Evolutionary conservation across 1,284 basidiomycete genomes (phyloP), one percentile per base, ranked within the genome.

Genomic region (Melampsora occidentalis): DNA sequence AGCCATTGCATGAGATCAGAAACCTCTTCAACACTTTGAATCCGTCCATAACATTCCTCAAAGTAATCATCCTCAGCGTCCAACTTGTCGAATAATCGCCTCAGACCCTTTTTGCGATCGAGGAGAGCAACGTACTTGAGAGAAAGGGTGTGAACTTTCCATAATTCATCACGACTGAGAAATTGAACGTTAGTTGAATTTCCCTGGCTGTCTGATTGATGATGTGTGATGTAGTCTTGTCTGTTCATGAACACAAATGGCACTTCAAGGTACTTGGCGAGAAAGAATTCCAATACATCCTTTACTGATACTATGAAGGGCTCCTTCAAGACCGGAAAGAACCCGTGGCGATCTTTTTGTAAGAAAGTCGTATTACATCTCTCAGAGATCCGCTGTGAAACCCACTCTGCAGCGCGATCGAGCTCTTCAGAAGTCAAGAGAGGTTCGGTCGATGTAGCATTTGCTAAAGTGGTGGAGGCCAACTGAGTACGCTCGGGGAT

Each of bases 401-500:
- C 91, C 94, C 95, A 99, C 78, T 89, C 87, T 9, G 94, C 90
- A 12, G 94, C 95, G 77, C 89, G 90, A 77, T 90, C 87, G 25
- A 96, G 85, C 78, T 94, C 90, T 31, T 87, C 87, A 79, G 89
- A 87, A 7, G 87, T 87, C 59, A 83, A 80, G 76, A 92, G 85
- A 28, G 88, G 85, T 78, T 89, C 88, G 79, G 90, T 87, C 2
- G 90, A 82, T 22, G 90, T 89, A 73, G 81, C 79, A 16, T 86
- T 84, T 3, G 91, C 91, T 28, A 97, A 84, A 0, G 91, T 91
- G 33, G 91, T 93, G n/a, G 90, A 92, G 20, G 90, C 88, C 35
- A 99, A 88, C 83, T 99, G 97, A 89, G 97, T 94, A 66, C 97
- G 91, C 83, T 99, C 97, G 0, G 97, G 97, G 61, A 93, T 89